Base-by-base conservation (phyloP, 1,284 basidiomycete genomes). In the Ustilago nuda region DNA sequence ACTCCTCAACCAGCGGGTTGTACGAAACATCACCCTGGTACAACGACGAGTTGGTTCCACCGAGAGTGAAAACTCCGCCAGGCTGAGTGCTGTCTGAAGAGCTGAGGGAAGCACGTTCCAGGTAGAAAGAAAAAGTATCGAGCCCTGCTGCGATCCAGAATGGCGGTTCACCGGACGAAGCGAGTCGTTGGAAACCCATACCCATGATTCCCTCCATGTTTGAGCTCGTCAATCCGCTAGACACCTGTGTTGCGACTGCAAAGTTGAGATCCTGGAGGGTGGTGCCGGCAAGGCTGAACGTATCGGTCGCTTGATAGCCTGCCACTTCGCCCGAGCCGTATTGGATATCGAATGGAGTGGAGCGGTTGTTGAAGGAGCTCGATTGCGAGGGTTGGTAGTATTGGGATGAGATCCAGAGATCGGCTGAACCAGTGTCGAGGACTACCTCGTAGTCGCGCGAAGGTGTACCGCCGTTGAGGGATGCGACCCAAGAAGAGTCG, bases 31-130 rank as follows among this genome's bases (percentile, higher is more conserved):
- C 69, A 13, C 76, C 80, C 37, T 72, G 59, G 62, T 78, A 82
- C 19, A 84, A 72, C 8, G 56, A 56, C 5, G 55, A 36, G 54
- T 84, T 80, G 36, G 65, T 56, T 1, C 76, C 81, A 39, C 82
- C 82, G 1, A 85, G 72, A 6, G 82, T 82, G 37, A 85, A 79
- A 13, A 71, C 39, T 30, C 82, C 82, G 11, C 82, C 82, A 9
- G 58, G 35, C 46, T 65, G 66, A 1, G n/a, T 32, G 27, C 23
- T 17, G 33, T 67, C 57, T 6, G 39, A 23, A 2, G 69, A 66
- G 4, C 58, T 64, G 17, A 72, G 56, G n/a, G 55, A 59, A 1
- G 69, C 74, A 2, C 75, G 60, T 37, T 77, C 56, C 11, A 82
- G 71, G 60, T 78, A 82, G 66, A 83, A 82, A 15, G 71, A 62